Evolutionary conservation across 2,329 filamentous ascomycete species (phyloP).

Genomic region (Metarhizium sp.): DNA sequence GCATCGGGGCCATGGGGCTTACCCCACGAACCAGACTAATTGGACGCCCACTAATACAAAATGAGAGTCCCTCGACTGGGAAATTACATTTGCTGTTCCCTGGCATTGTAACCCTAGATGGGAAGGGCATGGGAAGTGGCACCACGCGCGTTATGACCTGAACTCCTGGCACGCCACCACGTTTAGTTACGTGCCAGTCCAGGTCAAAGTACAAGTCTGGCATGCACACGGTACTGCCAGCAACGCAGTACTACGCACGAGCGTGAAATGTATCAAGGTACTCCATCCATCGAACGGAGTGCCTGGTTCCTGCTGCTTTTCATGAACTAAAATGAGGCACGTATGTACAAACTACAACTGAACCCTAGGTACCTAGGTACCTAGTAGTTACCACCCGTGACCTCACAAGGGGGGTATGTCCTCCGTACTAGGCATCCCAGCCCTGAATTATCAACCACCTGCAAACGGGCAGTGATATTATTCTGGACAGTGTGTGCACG

Average conservation of each 20-base stretch:
- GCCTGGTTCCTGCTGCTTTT: not conserved
- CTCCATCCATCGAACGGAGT: not conserved
- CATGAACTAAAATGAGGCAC: no score
- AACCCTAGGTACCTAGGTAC: no score
- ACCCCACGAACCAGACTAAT: not conserved
- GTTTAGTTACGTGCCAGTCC: conserved; percentile 1
- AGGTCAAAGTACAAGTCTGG: conserved; percentile 1
- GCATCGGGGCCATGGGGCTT: not conserved
- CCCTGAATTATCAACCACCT: no score
- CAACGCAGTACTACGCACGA: no score
- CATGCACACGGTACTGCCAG: not conserved
- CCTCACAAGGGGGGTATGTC: no score
- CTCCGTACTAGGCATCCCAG: no score
- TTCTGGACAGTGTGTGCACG: no score
- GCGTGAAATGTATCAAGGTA: not conserved
- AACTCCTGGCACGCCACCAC: conserved; percentile 5
- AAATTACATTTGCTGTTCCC: conserved; percentile 1
- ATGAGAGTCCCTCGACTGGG: no score
- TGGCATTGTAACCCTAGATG: not conserved
- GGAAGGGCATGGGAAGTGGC: not conserved
- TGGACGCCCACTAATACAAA: no score
- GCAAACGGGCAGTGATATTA: no score
- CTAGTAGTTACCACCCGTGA: no score
- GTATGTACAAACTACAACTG: no score
- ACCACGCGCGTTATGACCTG: conserved; percentile 2